Percentiles rank a stretch among this genome's conserved stretches.
These are phyloP conservation scores for Lactarius tabidus DNA, from an alignment of 768 basidiomycete species.

Conservation along the genomic window DNA sequence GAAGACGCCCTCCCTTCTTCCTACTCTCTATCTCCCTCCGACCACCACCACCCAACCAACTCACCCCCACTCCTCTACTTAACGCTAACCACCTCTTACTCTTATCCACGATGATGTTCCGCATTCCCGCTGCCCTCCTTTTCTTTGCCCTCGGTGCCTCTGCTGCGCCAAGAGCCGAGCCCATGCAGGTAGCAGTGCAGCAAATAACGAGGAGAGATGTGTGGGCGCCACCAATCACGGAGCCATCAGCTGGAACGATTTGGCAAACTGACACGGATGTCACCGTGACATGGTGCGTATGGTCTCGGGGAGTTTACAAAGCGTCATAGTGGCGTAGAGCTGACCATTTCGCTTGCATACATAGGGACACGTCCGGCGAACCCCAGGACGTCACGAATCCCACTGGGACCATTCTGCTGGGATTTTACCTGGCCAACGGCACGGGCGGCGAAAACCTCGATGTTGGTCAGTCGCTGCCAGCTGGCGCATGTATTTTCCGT, in stretches of 20 bases:
- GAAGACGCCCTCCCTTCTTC: background rate
- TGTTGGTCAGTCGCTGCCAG: conserved; percentile 36
- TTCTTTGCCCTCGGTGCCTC: background rate
- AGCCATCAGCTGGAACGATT: conserved; percentile 42
- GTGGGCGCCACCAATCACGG: conserved; percentile 47
- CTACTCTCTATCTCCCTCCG: background rate
- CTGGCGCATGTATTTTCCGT: conserved; percentile 24
- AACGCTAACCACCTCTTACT: background rate
- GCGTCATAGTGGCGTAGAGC: background rate
- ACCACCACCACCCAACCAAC: background rate
- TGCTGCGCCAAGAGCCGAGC: background rate
- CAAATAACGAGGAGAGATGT: conserved; percentile 31
- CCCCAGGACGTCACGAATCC: conserved; percentile 38
- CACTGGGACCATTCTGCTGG: conserved; percentile 49
- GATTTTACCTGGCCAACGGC: conserved; percentile 40
- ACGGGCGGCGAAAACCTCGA: conserved; percentile 49
- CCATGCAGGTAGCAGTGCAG: background rate
- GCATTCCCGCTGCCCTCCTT: conserved; percentile 1
- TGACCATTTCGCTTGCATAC: conserved; percentile 3
- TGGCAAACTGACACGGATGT: conserved; percentile 48
- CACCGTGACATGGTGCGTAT: conserved; percentile 50
- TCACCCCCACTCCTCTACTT: background rate
- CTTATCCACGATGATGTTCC: background rate
- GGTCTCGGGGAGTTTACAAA: background rate
- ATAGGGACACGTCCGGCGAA: conserved; percentile 43